phyloP scores from a whole-genome alignment of 2,329 filamentous ascomycete species.

The Calonectria leucothoes region DNA sequence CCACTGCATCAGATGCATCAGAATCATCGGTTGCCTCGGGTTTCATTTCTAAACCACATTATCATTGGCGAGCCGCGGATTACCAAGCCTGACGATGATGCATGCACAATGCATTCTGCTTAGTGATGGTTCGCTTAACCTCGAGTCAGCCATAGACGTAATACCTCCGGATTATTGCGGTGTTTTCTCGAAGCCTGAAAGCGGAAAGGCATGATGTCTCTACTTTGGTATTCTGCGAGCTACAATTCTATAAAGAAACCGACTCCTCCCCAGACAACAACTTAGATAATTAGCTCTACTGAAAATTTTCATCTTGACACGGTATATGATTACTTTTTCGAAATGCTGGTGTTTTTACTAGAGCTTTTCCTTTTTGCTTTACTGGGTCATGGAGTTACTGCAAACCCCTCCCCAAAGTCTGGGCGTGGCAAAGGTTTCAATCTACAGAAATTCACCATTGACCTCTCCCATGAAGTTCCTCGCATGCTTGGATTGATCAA shows the following conservation, averaged over 20 bases:
- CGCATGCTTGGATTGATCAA: conserved; percentile 26
- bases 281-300: no score
- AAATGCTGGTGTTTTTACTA: background rate
- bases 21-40: background rate
- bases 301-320: no score
- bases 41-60: no score
- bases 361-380: background rate
- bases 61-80: background rate
- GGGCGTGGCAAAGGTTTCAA: background rate
- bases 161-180: background rate
- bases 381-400: background rate
- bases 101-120: background rate
- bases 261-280: background rate
- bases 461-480: conserved; percentile 19
- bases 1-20: background rate
- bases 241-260: background rate
- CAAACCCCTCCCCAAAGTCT: background rate
- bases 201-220: background rate
- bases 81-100: background rate
- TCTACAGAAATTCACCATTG: conserved; percentile 12
- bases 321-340: background rate
- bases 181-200: background rate
- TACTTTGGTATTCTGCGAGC: background rate
- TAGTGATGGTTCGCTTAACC: background rate
- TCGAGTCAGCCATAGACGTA: background rate